Conservation (phyloP, 768 basidiomycete species). For the Ramaria rubella region DNA sequence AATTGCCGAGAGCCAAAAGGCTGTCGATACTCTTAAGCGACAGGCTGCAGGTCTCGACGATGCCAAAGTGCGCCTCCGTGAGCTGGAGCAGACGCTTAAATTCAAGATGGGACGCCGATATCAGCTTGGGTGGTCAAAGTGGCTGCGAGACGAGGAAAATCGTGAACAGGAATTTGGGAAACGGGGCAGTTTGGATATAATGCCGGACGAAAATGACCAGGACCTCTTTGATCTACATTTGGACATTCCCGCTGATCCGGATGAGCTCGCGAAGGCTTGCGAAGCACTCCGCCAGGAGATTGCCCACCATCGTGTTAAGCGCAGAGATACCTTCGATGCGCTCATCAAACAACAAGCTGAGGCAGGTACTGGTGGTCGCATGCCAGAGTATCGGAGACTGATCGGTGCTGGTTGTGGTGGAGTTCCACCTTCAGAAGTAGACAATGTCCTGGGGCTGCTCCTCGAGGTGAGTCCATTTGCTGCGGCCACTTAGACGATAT, state of each 20-base stretch:
- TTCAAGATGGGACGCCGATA: slow-evolving; percentile 78
- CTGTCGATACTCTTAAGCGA: slow-evolving; percentile 59
- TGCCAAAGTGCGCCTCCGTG: slow-evolving; percentile 49
- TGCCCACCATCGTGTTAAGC: slow-evolving; percentile 53
- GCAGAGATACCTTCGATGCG: slow-evolving; percentile 67
- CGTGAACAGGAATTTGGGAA: slow-evolving; percentile 52
- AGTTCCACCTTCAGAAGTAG: slow-evolving; percentile 79
- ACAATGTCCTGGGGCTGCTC: slow-evolving; percentile 76
- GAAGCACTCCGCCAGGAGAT: slow-evolving; percentile 61
- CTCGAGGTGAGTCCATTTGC: slow-evolving; percentile 56
- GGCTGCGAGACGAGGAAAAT: slow-evolving; percentile 78
- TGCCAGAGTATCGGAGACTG: slow-evolving; percentile 82
- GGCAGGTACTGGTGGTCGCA: slow-evolving; percentile 82
- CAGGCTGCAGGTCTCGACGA: slow-evolving; percentile 63
- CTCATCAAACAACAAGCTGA: slow-evolving; percentile 80
- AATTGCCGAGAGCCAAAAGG: slow-evolving; percentile 77
- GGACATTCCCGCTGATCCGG: slow-evolving; percentile 51
- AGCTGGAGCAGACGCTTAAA: slow-evolving; percentile 58
- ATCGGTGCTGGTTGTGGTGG: slow-evolving; percentile 90
- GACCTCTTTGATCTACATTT: slow-evolving; percentile 57
- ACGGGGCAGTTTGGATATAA: slow-evolving; percentile 43
- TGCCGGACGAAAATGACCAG: slow-evolving; percentile 5
- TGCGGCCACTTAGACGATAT: slow-evolving; percentile 1
- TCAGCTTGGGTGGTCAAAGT: slow-evolving; percentile 87
- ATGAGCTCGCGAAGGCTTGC: slow-evolving; percentile 47